Base-by-base conservation (phyloP, 2,329 filamentous ascomycete species). In the Fusarium sp. region DNA sequence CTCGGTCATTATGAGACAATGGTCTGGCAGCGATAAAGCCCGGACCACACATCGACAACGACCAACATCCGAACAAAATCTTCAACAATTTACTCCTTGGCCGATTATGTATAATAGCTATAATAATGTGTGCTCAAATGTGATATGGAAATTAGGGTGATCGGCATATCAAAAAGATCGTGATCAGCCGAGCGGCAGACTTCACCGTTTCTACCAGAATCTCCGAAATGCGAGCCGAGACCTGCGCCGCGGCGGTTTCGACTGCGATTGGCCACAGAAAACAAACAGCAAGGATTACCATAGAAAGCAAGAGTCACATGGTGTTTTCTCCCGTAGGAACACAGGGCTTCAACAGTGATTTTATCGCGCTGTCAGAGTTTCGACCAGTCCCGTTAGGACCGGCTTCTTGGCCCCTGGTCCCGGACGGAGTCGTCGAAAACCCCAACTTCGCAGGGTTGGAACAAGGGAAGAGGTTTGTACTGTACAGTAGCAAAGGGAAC, bases 11-110 rank as follows among this genome's bases (percentile, higher is more conserved):
- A 56, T 63, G 66, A 71, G 70, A 73, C 70, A 72, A 58, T 73
- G 70, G 70, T 64, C 70, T 70, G 68, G 70, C 58, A 60, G 49
- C 48, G 55, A 71, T 58, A 49, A 49, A 64, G 64, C 64, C 35
- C 37, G 54, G 58, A 31, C 64, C 43, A 50, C 43, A 50, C 45
- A 54, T 63, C 37, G 47, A 36, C 36, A 50, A 64, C 33, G 41
- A 21, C 36, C 18, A 50, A 64, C 27, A 50, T 25, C 41, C 33
- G 29, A 17, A 40, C 29, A 49, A 31, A 46, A 36, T 58, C 56
- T 58, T 58, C 52, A 58, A 4, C 41, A 41, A n/a, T 49, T 15
- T 51, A 46, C 18, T 45, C 43, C 36, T 42, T 29, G 39, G 8
- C 15, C 21, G 15, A 9, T 23, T 17, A 51, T 51, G 48, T 25